These are phyloP conservation scores for Physcia stellaris DNA, from an alignment of 495 filamentous ascomycete species.

Conservation along the genomic window DNA sequence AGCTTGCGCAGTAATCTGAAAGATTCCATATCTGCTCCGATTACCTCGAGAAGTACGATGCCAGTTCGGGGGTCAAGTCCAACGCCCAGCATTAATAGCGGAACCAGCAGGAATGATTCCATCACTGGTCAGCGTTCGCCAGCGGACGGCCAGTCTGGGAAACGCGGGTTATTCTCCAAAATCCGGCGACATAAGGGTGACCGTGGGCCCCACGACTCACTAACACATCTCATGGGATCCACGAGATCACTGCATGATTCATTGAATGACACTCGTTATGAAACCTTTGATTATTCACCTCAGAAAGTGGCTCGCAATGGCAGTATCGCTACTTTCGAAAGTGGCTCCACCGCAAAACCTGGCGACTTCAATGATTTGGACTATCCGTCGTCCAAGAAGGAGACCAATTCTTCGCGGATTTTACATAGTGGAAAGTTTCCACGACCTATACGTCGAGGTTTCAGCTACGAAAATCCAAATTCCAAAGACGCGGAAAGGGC, in stretches of 20 bases:
- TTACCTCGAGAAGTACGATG: conserved; percentile 34
- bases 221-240: conserved; percentile 43
- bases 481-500: conserved; percentile 20
- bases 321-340: conserved; percentile 22
- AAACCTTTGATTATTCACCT: conserved; percentile 37
- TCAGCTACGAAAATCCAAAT: conserved; percentile 37
- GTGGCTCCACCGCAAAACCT: conserved; percentile 14
- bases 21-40: conserved; percentile 27
- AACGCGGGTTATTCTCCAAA: conserved; percentile 53
- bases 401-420: conserved; percentile 8
- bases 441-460: conserved; percentile 33
- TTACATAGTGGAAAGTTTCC: conserved; percentile 20
- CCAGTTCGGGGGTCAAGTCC: conserved; percentile 56
- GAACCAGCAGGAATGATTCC: conserved; percentile 30
- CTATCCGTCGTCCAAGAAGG: conserved; percentile 15
- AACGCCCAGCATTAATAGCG: conserved; percentile 54
- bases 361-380: conserved; percentile 14
- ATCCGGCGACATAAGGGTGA: conserved; percentile 48
- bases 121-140: conserved; percentile 46
- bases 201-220: conserved; percentile 21
- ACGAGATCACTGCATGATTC: conserved; percentile 35
- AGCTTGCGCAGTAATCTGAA: conserved; percentile 38
- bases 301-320: conserved; percentile 26
- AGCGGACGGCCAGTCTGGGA: conserved; percentile 35
- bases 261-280: conserved; percentile 27